Percentiles rank a stretch among this genome's conserved stretches.
These are phyloP conservation scores for Phytophthora boehmeriae DNA, from an alignment of 352 stramenopile genomes.

Conservation along the genomic window DNA sequence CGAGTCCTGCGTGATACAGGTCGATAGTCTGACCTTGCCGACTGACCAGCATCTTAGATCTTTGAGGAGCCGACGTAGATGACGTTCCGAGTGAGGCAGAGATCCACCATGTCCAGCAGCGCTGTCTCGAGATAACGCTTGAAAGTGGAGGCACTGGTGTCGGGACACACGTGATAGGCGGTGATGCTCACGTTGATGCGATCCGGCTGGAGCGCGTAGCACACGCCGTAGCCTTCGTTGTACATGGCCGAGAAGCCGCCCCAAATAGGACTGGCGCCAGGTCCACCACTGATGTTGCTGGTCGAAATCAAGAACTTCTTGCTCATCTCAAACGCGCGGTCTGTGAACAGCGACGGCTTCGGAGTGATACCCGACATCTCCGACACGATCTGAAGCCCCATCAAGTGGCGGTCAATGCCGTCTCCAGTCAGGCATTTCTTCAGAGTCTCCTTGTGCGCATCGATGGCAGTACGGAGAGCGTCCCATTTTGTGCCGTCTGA, in stretches of 20 bases:
- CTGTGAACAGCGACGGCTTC: slow-evolving; percentile 91
- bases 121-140: slow-evolving; percentile 93
- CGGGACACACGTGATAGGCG: slow-evolving; percentile 80
- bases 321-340: slow-evolving; percentile 92
- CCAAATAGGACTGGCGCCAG: slow-evolving; percentile 95
- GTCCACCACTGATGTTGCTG: slow-evolving; percentile 94
- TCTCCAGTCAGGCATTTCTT: slow-evolving; percentile 83
- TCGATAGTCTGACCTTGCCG: not conserved
- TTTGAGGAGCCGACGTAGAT: slow-evolving; percentile 90
- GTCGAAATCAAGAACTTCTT: slow-evolving; percentile 97
- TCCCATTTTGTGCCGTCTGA: slow-evolving; percentile 80
- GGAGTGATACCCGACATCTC: slow-evolving; percentile 90
- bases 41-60: slow-evolving; percentile 48
- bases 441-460: slow-evolving; percentile 92
- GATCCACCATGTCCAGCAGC: slow-evolving; percentile 94
- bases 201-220: slow-evolving; percentile 95
- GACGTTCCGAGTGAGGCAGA: slow-evolving; percentile 91
- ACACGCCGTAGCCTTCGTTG: slow-evolving; percentile 95
- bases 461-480: slow-evolving; percentile 89
- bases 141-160: slow-evolving; percentile 85
- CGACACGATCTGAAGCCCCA: slow-evolving; percentile 95
- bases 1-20: slow-evolving; percentile 6
- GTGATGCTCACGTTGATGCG: slow-evolving; percentile 97
- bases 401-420: slow-evolving; percentile 96
- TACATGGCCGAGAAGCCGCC: slow-evolving; percentile 96